Conservation (phyloP, 148 eudicot genomes). For the Rhododendron griersonianum region DNA sequence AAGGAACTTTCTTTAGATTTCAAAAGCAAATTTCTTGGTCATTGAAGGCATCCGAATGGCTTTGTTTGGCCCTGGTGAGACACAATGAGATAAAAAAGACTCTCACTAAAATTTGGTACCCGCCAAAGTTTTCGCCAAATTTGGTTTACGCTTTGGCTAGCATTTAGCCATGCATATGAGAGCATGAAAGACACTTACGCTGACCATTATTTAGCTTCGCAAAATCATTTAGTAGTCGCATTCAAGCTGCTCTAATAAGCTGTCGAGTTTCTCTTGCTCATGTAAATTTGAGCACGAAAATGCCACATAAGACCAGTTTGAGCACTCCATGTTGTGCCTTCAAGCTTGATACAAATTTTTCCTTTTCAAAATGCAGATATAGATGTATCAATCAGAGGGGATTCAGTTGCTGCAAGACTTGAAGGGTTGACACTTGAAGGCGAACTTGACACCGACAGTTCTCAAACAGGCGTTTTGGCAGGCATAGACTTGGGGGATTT, state of each 20-base stretch:
- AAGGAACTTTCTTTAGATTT: background rate
- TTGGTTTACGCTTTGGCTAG: background rate
- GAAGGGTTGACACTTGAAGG: conserved; percentile 20
- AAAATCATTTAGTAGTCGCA: background rate
- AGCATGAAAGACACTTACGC: background rate
- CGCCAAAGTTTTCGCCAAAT: background rate
- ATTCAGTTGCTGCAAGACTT: conserved; percentile 8
- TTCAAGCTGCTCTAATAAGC: background rate
- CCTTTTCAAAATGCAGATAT: conserved; percentile 5
- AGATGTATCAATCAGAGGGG: conserved; percentile 1
- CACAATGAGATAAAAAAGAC: background rate
- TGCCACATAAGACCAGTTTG: background rate
- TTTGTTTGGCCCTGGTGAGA: background rate
- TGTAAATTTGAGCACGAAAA: background rate
- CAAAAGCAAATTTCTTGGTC: background rate
- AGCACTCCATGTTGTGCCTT: background rate
- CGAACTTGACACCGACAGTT: conserved; percentile 10
- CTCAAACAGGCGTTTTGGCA: conserved; percentile 15
- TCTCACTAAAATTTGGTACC: background rate
- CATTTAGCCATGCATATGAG: background rate
- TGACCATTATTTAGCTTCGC: background rate
- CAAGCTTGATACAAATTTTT: background rate
- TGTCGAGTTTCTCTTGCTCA: background rate
- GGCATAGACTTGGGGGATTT: conserved; percentile 18
- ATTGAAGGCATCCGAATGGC: background rate